Evolutionary conservation across 1,284 basidiomycete species (phyloP).

Genomic region (Trametes sp.): DNA sequence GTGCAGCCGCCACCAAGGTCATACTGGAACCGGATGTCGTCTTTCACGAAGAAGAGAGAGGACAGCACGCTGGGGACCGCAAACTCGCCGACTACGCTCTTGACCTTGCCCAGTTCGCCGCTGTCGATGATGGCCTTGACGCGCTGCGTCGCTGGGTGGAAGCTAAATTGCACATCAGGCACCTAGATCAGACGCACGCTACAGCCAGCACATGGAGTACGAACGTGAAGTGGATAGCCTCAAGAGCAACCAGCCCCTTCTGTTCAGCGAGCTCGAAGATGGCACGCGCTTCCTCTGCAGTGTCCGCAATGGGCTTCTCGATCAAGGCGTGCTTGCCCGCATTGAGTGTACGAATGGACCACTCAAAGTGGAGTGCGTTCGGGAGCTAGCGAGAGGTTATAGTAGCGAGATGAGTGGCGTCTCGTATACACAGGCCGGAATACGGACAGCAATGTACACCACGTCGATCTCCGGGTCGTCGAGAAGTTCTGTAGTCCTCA

Average conservation of each 20-base stretch:
- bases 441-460: constrained; percentile 67
- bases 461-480: constrained; percentile 67
- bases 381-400: constrained; percentile 54
- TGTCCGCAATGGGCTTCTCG: constrained; percentile 72
- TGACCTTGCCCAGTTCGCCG: constrained; percentile 48
- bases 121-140: constrained; percentile 46
- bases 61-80: constrained; percentile 15
- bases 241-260: constrained; percentile 45
- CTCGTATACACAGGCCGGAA: not conserved
- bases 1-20: constrained; percentile 69
- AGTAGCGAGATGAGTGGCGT: not conserved
- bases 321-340: constrained; percentile 78
- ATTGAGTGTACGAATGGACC: constrained; percentile 76
- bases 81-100: constrained; percentile 35
- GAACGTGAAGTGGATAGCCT: constrained; percentile 35
- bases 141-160: constrained; percentile 52
- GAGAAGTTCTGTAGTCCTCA: constrained; percentile 53
- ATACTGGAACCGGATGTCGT: constrained; percentile 65
- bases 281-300: constrained; percentile 61
- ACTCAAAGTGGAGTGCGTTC: constrained; percentile 77
- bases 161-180: no score
- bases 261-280: constrained; percentile 44
- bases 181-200: not conserved
- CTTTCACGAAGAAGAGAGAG: constrained; percentile 40
- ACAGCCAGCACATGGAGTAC: not conserved